Percentiles rank a stretch among this genome's conserved stretches.
phyloP scores from a whole-genome alignment of 2,329 filamentous ascomycete genomes.

The Verticillium albo-atrum region DNA sequence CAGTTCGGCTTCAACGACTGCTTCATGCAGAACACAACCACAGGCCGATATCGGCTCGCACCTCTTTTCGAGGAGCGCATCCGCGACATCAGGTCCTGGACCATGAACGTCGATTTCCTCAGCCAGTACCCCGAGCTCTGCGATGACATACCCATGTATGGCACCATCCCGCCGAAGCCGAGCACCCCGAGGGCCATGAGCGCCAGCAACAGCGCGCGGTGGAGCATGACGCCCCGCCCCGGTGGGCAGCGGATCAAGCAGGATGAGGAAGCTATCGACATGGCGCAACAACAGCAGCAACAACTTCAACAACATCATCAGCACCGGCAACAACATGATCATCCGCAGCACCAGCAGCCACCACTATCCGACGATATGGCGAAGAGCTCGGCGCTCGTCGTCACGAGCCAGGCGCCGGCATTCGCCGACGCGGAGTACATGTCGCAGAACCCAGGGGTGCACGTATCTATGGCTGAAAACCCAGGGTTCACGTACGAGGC shows the following conservation, averaged over 20 bases:
- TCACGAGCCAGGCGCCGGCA: not conserved
- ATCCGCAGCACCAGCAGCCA: not conserved
- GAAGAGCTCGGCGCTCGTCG: not conserved
- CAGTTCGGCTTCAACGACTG: slow-evolving; percentile 18
- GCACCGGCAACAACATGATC: not conserved
- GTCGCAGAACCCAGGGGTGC: not conserved
- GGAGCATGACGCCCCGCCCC: not conserved
- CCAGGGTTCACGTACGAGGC: not conserved
- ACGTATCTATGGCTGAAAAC: not conserved
- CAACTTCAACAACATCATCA: not conserved
- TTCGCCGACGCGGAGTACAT: not conserved
- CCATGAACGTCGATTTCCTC: slow-evolving; percentile 22
- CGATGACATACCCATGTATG: slow-evolving; percentile 23
- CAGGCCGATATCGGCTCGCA: slow-evolving; percentile 17
- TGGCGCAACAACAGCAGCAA: not conserved
- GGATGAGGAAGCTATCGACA: not conserved
- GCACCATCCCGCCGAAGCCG: not conserved
- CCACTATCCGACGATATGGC: not conserved
- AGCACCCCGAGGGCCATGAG: not conserved
- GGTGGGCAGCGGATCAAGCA: not conserved
- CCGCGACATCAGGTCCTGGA: slow-evolving; percentile 21
- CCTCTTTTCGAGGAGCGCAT: slow-evolving; percentile 18
- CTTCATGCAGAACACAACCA: slow-evolving; percentile 17
- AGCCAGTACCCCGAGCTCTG: slow-evolving; percentile 18
- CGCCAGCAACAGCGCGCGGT: not conserved